These are phyloP conservation scores for Penicillium freii DNA, from an alignment of 2,329 filamentous ascomycete species.

Conservation along the genomic window DNA sequence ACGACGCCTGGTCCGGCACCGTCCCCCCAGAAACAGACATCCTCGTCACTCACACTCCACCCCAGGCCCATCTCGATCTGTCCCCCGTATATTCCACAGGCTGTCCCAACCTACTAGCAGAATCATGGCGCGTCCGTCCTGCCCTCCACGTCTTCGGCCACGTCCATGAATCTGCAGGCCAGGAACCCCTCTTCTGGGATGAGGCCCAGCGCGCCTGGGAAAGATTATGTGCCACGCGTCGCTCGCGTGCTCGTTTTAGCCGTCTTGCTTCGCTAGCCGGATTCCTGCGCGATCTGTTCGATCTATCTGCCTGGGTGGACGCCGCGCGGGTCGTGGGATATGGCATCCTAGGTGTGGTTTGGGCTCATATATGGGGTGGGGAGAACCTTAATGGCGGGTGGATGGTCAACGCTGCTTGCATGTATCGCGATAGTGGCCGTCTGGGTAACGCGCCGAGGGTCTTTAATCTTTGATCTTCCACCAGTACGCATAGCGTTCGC, in stretches of 20 bases:
- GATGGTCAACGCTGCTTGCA: slow-evolving; percentile 61
- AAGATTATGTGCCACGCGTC: slow-evolving; percentile 51
- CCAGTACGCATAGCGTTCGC: neutral
- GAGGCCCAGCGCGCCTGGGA: slow-evolving; percentile 70
- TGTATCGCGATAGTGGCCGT: slow-evolving; percentile 39
- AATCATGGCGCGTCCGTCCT: slow-evolving; percentile 72
- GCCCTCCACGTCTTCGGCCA: slow-evolving; percentile 81
- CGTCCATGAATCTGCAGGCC: slow-evolving; percentile 72
- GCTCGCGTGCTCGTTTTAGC: slow-evolving; percentile 25
- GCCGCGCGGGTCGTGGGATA: slow-evolving; percentile 51
- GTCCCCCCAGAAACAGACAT: slow-evolving; percentile 73
- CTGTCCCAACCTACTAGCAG: slow-evolving; percentile 67
- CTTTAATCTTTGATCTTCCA: slow-evolving; percentile 29
- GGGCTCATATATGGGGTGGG: slow-evolving; percentile 60
- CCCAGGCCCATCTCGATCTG: slow-evolving; percentile 65
- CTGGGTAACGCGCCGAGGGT: slow-evolving; percentile 41
- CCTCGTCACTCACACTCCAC: slow-evolving; percentile 77
- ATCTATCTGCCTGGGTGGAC: slow-evolving; percentile 47
- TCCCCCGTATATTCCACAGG: slow-evolving; percentile 61
- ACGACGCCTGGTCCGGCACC: slow-evolving; percentile 69
- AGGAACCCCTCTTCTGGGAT: slow-evolving; percentile 71
- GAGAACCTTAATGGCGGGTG: slow-evolving; percentile 46
- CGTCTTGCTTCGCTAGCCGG: slow-evolving; percentile 28
- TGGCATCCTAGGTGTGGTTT: slow-evolving; percentile 57
- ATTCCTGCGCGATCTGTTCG: slow-evolving; percentile 37